Percentiles rank a stretch among this genome's conserved stretches.
phyloP scores from a whole-genome alignment of 140 eudicot species.

The Oenanthe javanica region DNA sequence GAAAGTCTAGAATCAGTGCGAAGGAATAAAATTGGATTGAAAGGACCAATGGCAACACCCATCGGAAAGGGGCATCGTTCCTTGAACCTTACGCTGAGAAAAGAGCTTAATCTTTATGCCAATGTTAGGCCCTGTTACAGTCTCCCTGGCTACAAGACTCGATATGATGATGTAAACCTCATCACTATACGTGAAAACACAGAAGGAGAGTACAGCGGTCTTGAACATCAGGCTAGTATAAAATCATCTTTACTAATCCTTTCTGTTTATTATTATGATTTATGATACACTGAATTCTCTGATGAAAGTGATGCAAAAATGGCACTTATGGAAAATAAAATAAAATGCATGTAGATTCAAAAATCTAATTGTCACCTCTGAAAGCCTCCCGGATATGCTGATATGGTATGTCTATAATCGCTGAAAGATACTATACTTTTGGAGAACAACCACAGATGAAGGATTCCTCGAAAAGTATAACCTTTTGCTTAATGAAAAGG shows the following conservation, averaged over 20 bases:
- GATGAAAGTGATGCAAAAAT: neutral
- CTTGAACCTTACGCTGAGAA: slow-evolving; percentile 64
- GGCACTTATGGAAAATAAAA: neutral
- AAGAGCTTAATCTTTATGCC: slow-evolving; percentile 85
- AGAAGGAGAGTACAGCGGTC: slow-evolving; percentile 88
- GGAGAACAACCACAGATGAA: neutral
- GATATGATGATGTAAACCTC: slow-evolving; percentile 84
- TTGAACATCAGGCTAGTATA: slow-evolving; percentile 43
- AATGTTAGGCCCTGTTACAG: slow-evolving; percentile 80
- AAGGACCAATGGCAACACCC: slow-evolving; percentile 83
- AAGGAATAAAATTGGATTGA: slow-evolving; percentile 73
- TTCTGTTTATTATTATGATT: neutral
- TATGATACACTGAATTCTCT: neutral
- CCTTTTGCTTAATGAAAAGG: too few relatives aligned
- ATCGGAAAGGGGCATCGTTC: slow-evolving; percentile 94
- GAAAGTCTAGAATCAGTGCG: slow-evolving; percentile 63
- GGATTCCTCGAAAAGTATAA: too few relatives aligned
- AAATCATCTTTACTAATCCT: neutral
- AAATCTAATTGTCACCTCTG: neutral
- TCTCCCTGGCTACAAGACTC: slow-evolving; percentile 62
- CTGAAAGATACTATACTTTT: neutral
- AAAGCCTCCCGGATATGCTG: neutral
- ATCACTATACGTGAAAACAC: slow-evolving; percentile 94
- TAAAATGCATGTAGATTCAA: neutral
- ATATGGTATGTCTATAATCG: neutral